These are phyloP conservation scores for Cryptococcus sp. DNA, from an alignment of 1,284 basidiomycete genomes.

Conservation along the genomic window DNA sequence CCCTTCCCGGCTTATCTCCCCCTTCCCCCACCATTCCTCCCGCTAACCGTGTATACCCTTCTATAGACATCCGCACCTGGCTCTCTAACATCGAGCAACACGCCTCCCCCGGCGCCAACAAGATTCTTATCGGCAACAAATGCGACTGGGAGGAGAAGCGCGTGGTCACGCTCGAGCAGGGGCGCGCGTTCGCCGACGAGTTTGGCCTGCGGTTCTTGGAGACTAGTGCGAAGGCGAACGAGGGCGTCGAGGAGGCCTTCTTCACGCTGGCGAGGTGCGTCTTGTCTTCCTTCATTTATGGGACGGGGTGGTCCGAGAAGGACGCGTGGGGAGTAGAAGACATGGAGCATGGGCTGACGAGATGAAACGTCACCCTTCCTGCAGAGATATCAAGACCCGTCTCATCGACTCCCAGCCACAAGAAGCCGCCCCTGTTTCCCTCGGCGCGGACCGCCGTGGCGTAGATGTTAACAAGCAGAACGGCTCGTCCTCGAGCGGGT, in stretches of 20 bases:
- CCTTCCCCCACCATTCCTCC: background rate
- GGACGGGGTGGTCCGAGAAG: background rate
- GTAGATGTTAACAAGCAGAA: conserved; percentile 41
- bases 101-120: conserved; percentile 97
- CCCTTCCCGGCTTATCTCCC: background rate
- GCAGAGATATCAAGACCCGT: conserved; percentile 91
- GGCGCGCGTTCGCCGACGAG: conserved; percentile 70
- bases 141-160: conserved; percentile 98
- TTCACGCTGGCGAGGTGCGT: conserved; percentile 89
- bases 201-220: conserved; percentile 94
- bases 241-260: conserved; percentile 98
- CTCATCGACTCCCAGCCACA: conserved; percentile 92
- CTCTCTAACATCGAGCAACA: conserved; percentile 98
- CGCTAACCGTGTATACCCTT: conserved; percentile 13
- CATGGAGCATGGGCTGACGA: conserved; percentile 9
- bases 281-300: too few relatives aligned
- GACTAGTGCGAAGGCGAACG: conserved; percentile 95
- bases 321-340: background rate
- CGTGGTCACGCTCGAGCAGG: conserved; percentile 70
- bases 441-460: conserved; percentile 35
- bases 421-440: conserved; percentile 46
- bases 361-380: background rate
- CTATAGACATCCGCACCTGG: conserved; percentile 81
- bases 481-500: conserved; percentile 31
- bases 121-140: conserved; percentile 98